phyloP scores from a whole-genome alignment of 2,329 filamentous ascomycete genomes.

The Beauveria sp. region DNA sequence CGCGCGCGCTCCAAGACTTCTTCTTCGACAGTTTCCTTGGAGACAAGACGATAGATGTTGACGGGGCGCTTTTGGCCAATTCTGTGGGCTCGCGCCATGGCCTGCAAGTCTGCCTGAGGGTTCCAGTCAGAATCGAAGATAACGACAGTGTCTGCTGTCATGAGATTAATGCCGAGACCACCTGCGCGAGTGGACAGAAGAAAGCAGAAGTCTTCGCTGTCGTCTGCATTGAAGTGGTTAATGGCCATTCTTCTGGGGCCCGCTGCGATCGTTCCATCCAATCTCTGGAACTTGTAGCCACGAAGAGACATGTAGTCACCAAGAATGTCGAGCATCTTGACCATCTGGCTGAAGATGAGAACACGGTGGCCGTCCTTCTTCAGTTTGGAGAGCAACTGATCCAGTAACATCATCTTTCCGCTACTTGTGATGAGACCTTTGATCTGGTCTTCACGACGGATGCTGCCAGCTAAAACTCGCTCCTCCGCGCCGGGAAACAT shows the following conservation, averaged over 20 bases:
- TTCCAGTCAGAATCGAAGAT: constrained; percentile 99
- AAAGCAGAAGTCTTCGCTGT: constrained; percentile 94
- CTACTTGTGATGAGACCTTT: constrained; percentile 93
- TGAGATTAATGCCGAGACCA: constrained; percentile 96
- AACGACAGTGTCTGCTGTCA: constrained; percentile 97
- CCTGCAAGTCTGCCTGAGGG: constrained; percentile 93
- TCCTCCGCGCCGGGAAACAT: constrained; percentile 95
- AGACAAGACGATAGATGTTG: constrained; percentile 91
- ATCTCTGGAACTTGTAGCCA: constrained; percentile 89
- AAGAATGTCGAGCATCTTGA: constrained; percentile 94
- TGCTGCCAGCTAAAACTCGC: constrained; percentile 72
- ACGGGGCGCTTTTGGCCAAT: constrained; percentile 96
- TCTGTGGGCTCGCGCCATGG: constrained; percentile 96
- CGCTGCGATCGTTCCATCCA: constrained; percentile 91
- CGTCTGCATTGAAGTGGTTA: constrained; percentile 96
- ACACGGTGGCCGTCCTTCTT: constrained; percentile 92
- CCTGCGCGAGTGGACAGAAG: constrained; percentile 90
- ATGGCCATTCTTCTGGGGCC: constrained; percentile 86
- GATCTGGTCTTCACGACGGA: constrained; percentile 79
- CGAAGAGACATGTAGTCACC: constrained; percentile 88
- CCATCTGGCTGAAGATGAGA: constrained; percentile 98
- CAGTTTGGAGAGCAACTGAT: constrained; percentile 88
- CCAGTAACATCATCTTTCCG: constrained; percentile 98
- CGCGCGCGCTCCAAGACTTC: constrained; percentile 93
- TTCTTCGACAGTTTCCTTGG: constrained; percentile 97